Percentiles rank a stretch among this genome's conserved stretches.
Conservation (phyloP, 1,284 basidiomycete genomes). For the Rhizopogon hawkerae region DNA sequence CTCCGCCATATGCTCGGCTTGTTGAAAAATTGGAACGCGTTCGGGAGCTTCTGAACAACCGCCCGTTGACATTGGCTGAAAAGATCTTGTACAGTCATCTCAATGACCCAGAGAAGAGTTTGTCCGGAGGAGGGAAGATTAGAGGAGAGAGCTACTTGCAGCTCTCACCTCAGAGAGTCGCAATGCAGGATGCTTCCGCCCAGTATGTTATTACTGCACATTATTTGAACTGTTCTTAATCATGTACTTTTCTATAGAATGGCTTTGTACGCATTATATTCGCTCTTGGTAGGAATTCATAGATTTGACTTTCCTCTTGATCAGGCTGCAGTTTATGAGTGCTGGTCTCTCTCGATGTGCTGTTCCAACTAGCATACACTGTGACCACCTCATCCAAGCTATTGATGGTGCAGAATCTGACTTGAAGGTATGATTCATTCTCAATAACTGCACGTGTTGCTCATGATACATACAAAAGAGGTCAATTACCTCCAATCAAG, state of each 20-base stretch:
- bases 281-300: not conserved
- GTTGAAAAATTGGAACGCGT: constrained; percentile 71
- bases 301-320: constrained; percentile 9
- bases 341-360: constrained; percentile 82
- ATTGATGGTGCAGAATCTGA: constrained; percentile 76
- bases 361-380: constrained; percentile 87
- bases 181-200: constrained; percentile 99
- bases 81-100: constrained; percentile 98
- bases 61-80: constrained; percentile 87
- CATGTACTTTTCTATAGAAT: constrained; percentile 40
- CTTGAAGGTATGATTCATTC: constrained; percentile 51
- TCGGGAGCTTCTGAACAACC: constrained; percentile 56
- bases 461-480: constrained; percentile 35
- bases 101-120: constrained; percentile 66
- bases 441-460: constrained; percentile 1
- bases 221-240: constrained; percentile 11
- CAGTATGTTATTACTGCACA: constrained; percentile 52
- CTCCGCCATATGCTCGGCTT: constrained; percentile 80
- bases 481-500: constrained; percentile 85
- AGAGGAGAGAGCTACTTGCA: constrained; percentile 89
- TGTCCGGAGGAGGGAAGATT: constrained; percentile 60
- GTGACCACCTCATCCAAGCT: constrained; percentile 97
- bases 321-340: constrained; percentile 96
- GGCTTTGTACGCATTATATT: constrained; percentile 51
- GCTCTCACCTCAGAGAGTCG: constrained; percentile 86